Base-by-base conservation (phyloP, 805 yeast genomes). In the Kuraishia borneana region DNA sequence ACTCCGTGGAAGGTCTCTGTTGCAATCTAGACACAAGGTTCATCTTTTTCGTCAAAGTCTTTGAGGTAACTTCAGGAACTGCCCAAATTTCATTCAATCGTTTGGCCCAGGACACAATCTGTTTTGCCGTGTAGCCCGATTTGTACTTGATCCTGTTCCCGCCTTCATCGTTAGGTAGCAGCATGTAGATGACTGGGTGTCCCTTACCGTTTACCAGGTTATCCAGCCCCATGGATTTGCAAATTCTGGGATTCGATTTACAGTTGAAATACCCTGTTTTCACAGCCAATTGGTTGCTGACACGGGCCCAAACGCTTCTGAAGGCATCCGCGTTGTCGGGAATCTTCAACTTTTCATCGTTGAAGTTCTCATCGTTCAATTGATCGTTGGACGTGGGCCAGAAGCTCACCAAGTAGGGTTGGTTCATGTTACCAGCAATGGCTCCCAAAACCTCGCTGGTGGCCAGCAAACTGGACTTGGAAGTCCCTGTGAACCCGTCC, bases 191-290 rank as follows among this genome's bases (percentile, higher is more conserved):
- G 20, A 45, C 42, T 0, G 60, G 60, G 10, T 13, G 19, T 28
- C 31, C 14, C 22, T 31, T 25, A 16, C 19, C 30, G 20, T 23
- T 18, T 6, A 55, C 43, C 38, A 70, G 47, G 17, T 56, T 50
- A 0, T 42, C 42, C 38, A 70, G 56, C 0, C 74, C 77, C 30
- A 82, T 47, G 27, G 67, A 58, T 19, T 54, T 43, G 48, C 94
- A 82, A 2, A 79, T 47, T 14, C 57, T 54, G 3, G 60, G 52
- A 43, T 73, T 66, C 8, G 67, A 46, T 25, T 56, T 51, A 53
- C 92, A 82, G 52, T 73, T 76, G 42, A 80, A 58, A 49, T 74
- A 84, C 3, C 71, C 80, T 0, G 72, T 54, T 10, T 53, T 52
- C 18, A 69, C 56, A 3, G 48, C 40, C 5, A 80, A 48, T 19